Conservation (phyloP, 306 rosid genomes). For the Dicorynia guianensis region DNA sequence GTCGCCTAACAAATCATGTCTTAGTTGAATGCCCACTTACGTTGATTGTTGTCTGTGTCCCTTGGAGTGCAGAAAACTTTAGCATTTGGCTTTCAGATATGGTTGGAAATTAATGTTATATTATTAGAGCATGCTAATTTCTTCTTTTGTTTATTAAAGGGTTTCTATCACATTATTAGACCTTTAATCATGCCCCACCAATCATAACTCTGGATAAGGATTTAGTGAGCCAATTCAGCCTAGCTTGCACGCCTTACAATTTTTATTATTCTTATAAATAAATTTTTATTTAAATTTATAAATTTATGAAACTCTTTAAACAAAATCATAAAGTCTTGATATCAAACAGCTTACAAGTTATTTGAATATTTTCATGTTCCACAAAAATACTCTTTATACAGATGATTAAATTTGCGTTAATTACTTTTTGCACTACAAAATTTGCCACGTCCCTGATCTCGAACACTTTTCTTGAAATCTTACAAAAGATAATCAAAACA, state of each 20-base stretch:
- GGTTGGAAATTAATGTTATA: background rate
- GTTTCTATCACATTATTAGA: constrained; percentile 3
- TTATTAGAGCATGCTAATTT: background rate
- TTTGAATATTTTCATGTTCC: too few relatives aligned
- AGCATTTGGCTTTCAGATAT: constrained; percentile 27
- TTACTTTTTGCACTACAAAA: constrained; percentile 16
- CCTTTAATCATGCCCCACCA: background rate
- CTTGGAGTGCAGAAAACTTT: constrained; percentile 36
- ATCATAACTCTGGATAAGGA: background rate
- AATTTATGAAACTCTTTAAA: too few relatives aligned
- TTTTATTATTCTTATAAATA: too few relatives aligned
- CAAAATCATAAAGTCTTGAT: too few relatives aligned
- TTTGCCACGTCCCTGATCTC: background rate
- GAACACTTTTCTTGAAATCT: background rate
- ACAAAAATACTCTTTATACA: too few relatives aligned
- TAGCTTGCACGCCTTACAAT: background rate
- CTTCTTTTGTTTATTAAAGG: constrained; percentile 2
- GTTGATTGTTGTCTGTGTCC: constrained; percentile 12
- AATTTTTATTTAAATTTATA: too few relatives aligned
- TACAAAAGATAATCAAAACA: background rate
- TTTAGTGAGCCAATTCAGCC: constrained; percentile 4
- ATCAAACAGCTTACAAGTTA: too few relatives aligned
- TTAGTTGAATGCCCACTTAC: constrained; percentile 41
- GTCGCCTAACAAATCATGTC: background rate
- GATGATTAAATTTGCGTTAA: background rate